A percentile compares a stretch with the other conserved stretches of the same genome.
phyloP scores from a whole-genome alignment of 495 filamentous ascomycete genomes.

The Talaromyces adpressus region DNA sequence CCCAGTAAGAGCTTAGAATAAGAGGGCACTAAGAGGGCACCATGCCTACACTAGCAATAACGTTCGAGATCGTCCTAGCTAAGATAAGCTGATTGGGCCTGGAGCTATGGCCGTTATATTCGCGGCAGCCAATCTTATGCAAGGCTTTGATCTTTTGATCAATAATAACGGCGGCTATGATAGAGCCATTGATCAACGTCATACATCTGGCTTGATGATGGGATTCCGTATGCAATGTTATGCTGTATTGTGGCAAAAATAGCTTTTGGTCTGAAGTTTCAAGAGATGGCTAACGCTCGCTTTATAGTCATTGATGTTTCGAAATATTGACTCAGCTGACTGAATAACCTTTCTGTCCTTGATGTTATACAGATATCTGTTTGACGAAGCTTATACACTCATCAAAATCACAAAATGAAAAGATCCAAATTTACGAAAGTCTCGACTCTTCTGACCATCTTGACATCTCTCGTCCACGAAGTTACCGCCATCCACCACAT shows the following conservation, averaged over 20 bases:
- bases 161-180: not conserved
- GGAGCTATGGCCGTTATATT: not conserved
- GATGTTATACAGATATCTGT: not conserved
- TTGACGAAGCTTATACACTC: not conserved
- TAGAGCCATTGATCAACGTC: not conserved
- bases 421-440: not conserved
- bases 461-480: not conserved
- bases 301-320: no score
- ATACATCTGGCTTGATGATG: not conserved
- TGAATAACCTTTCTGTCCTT: not conserved
- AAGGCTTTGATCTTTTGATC: not conserved
- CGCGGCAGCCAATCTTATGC: not conserved
- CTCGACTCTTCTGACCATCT: not conserved
- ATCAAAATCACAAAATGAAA: not conserved
- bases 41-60: not conserved
- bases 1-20: not conserved
- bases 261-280: not conserved
- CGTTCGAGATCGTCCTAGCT: not conserved
- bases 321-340: not conserved
- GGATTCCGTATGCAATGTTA: not conserved
- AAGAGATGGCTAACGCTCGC: no score
- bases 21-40: not conserved
- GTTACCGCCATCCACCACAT: constrained; percentile 21
- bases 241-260: not conserved
- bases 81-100: not conserved